phyloP scores from a whole-genome alignment of 2,329 filamentous ascomycete genomes.

The Aspergillus phoenicis region DNA sequence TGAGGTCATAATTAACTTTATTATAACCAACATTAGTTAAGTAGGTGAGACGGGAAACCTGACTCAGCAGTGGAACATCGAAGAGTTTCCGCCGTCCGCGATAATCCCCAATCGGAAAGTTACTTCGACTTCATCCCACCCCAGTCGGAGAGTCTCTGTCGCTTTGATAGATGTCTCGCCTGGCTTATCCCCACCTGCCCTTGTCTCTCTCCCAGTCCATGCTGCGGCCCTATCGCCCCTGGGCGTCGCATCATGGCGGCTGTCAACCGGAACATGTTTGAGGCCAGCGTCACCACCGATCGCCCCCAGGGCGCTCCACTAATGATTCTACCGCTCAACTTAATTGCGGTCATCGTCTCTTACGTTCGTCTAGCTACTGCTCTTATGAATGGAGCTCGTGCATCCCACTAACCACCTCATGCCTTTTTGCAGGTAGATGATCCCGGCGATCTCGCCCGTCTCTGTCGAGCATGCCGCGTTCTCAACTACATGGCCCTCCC shows the following conservation, averaged over 20 bases:
- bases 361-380: constrained; percentile 45
- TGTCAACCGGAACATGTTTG: constrained; percentile 48
- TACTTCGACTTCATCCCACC: background rate
- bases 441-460: constrained; percentile 59
- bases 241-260: constrained; percentile 44
- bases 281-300: constrained; percentile 36
- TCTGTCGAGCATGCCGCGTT: constrained; percentile 62
- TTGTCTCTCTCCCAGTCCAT: constrained; percentile 28
- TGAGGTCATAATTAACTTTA: no score
- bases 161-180: background rate
- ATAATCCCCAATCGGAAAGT: no score
- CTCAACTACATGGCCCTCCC: constrained; percentile 67
- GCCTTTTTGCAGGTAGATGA: constrained; percentile 55
- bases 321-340: constrained; percentile 57
- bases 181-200: constrained; percentile 12
- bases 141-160: background rate
- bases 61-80: background rate
- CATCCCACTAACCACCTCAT: constrained; percentile 4
- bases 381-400: background rate
- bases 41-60: background rate
- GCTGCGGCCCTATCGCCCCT: constrained; percentile 26
- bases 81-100: background rate
- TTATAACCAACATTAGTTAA: background rate
- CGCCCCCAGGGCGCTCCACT: constrained; percentile 34
- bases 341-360: constrained; percentile 60